Base-by-base conservation (phyloP, 163 green algal species). In the Prototheca wickerhamii region DNA sequence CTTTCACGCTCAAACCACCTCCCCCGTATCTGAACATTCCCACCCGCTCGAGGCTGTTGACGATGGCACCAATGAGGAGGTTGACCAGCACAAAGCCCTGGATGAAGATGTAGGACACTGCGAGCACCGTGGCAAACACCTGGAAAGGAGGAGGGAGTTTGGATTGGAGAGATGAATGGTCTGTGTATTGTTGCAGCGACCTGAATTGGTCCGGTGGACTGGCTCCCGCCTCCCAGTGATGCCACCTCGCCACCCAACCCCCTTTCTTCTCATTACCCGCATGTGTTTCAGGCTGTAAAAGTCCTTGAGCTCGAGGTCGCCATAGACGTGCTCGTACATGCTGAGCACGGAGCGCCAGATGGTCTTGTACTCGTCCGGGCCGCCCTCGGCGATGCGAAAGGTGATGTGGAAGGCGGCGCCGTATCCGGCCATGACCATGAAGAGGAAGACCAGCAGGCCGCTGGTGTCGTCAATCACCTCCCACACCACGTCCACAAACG, bases 61-160 rank as follows among this genome's bases (percentile, higher is more conserved):
- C 75, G 67, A 89, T 82, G 21, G 80, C 57, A 3, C 78, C 79
- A 20, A 91, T 89, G 23, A 91, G 71, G 46, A 91, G 74, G 60
- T 91, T 92, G 21, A 90, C 65, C 29, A 93, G 67, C 49, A 91
- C 69, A 28, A 88, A 78, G 35, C 67, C 76, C 71, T 90, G 77
- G 33, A 83, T 70, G 35, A 91, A 86, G n/a, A 85, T 68, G 58
- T 83, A 93, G 2, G 73, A 33, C 25, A 87, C 73, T 26, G 85
- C 82, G 58, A 93, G 68, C 3, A 86, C 4, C 61, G 85, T 78
- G 12, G 80, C 79, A 4, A 75, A 51, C 0, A 77, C 56, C 17
- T 31, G 58, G 37, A 15, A 44, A 21, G 37, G 37, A 15, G 37
- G n/a, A n/a, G n/a, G n/a, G n/a, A n/a, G n/a, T n/a, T n/a, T n/a